These are phyloP conservation scores for Verticillium zaregamsianum DNA, from an alignment of 2,329 filamentous ascomycete genomes.

Conservation along the genomic window DNA sequence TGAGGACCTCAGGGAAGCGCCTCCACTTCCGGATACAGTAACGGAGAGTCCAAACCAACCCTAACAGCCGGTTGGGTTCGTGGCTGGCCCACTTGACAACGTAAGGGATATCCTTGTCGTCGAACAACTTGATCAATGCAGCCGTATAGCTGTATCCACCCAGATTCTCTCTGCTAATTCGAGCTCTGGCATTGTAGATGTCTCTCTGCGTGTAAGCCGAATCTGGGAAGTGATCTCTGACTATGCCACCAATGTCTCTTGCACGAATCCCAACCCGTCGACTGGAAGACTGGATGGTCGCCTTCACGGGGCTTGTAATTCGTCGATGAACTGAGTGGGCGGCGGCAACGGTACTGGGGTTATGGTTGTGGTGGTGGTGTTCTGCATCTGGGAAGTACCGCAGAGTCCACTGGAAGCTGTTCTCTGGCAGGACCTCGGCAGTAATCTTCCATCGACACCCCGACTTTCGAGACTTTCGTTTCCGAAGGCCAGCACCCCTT, in stretches of 20 bases:
- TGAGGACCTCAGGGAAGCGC: conserved; percentile 11
- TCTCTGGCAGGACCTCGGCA: conserved; percentile 6
- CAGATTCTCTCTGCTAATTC: conserved; percentile 12
- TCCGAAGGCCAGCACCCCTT: conserved; percentile 2
- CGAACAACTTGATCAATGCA: conserved; percentile 14
- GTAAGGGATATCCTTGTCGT: conserved; percentile 13
- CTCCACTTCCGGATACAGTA: conserved; percentile 12
- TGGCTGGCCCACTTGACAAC: conserved; percentile 12
- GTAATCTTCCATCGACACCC: conserved; percentile 9
- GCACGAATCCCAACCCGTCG: conserved; percentile 10
- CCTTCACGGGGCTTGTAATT: conserved; percentile 5
- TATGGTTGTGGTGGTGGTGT: conserved; percentile 6
- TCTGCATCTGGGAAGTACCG: not conserved
- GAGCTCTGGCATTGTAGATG: conserved; percentile 12
- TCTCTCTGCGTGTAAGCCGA: conserved; percentile 7
- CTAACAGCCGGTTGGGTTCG: conserved; percentile 9
- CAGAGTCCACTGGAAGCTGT: not conserved
- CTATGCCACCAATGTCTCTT: conserved; percentile 10
- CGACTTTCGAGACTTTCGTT: conserved; percentile 9
- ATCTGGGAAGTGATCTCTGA: conserved; percentile 5
- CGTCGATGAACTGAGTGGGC: conserved; percentile 8
- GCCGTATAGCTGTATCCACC: conserved; percentile 9
- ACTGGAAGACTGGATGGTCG: conserved; percentile 9
- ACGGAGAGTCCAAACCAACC: conserved; percentile 10
- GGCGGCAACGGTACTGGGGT: not conserved